Base-by-base conservation (phyloP, 306 rosid species). In the Argentina anserina region DNA sequence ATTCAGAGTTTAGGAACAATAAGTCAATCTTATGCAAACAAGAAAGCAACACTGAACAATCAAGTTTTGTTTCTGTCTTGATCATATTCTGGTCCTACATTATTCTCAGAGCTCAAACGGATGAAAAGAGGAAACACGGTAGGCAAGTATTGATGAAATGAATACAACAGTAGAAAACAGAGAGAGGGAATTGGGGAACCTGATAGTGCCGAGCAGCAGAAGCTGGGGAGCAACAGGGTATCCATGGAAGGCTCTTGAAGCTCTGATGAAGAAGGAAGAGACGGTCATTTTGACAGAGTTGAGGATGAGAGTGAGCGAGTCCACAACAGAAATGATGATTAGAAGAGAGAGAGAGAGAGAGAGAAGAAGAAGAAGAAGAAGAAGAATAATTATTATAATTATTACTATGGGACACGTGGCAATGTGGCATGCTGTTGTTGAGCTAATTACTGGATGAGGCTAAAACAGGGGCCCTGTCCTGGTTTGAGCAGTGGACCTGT, bases 131-230 rank as follows among this genome's bases (percentile, higher is more conserved):
- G 58, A 55, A 55, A n/a, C 67, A 29, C 1, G 36, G 45, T 10
- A 9, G 6, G 14, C 20, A 26, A 14, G 15, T 11, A 61, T 0
- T 43, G 49, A 3, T 1, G 7, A 40, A 31, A 43, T 25, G n/a
- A 9, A 14, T n/a, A n/a, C n/a, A n/a, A n/a, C n/a, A n/a, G n/a
- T n/a, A n/a, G n/a, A n/a, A n/a, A n/a, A n/a, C n/a, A n/a, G n/a
- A n/a, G n/a, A n/a, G n/a, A n/a, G n/a, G 63, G 40, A 70, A 31
- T 52, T 11, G 42, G 43, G 69, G 69, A 74, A 87, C 97, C 99
- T 91, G 84, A 94, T 72, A 71, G 97, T 71, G 63, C 90, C 84
- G 79, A 94, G 70, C 45, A 91, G 63, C 3, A 94, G 83, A 43
- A 94, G 85, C 78, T 83, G 84, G 76, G 94, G 75, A 78, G 33